Evolutionary conservation across 176 grass and related monocot genomes (phyloP), one percentile per base, ranked within the genome.

Genomic region (Areca catechu): DNA sequence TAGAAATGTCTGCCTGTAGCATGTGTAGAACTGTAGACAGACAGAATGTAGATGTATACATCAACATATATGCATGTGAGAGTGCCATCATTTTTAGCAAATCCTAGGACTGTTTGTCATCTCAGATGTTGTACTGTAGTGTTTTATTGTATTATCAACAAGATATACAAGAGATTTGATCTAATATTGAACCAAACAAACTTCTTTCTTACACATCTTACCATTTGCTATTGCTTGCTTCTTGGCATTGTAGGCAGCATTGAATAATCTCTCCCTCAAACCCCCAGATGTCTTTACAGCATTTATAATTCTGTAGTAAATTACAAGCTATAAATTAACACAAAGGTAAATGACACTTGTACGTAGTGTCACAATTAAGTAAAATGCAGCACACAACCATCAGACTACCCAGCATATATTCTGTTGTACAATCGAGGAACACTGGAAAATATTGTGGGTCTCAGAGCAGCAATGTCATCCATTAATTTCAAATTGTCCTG

Each of bases 401-500:
- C 71, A 54, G 63, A 64, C 70, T 92, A 98, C 93, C 78, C 93
- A 57, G 87, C 62, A 85, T 98, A 98, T 60, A 98, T 91, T 78
- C 78, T 72, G 73, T 92, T 98, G 60, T 82, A 98, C 56, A 85
- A 72, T 54, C 87, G 81, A 58, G 93, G 93, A 34, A 98, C 87
- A 53, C 93, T 92, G 65, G 80, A 22, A 9, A 98, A 98, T 57
- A 98, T 28, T 18, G 93, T 98, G 60, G 93, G 93, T 60, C 93
- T 88, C 70, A 98, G 76, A 76, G 48, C 72, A 72, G 83, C 81
- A 62, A 98, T 70, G 80, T 98, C 93, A 53, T 98, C 93, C 80
- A 98, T 98, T 73, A 98, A 72, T 71, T 98, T 97, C 76, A 97
- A 73, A 70, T 85, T 98, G 80, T 98, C 92, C 92, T 97, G 82